phyloP scores from a whole-genome alignment of 305 asterid species.

The Fraxinus platypoda region DNA sequence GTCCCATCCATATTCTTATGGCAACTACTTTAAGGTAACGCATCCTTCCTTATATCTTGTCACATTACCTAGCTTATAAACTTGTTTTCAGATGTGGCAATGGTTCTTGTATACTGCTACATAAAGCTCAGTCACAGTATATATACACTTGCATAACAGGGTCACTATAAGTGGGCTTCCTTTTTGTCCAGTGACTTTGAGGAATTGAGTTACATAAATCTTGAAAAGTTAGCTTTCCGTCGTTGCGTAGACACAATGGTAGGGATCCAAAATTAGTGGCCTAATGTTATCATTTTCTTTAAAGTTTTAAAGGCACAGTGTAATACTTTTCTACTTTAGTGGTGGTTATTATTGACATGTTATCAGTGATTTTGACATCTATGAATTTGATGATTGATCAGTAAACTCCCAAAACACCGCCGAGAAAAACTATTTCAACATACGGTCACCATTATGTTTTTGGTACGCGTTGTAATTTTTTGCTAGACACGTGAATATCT shows the following conservation, averaged over 20 bases:
- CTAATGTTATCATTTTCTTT: background rate
- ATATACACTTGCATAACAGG: background rate
- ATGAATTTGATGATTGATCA: slow-evolving; percentile 28
- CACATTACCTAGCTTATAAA: background rate
- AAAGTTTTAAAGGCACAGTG: background rate
- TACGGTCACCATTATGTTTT: slow-evolving; percentile 36
- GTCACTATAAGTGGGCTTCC: background rate
- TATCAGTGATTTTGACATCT: slow-evolving; percentile 8
- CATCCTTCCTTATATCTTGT: background rate
- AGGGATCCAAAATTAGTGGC: background rate
- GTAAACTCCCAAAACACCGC: slow-evolving; percentile 45
- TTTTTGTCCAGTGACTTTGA: background rate
- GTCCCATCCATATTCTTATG: slow-evolving; percentile 45
- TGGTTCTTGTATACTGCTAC: background rate
- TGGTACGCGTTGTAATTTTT: slow-evolving; percentile 31
- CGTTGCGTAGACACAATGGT: background rate
- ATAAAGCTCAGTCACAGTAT: background rate
- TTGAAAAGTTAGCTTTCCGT: background rate
- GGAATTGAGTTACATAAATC: background rate
- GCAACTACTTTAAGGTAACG: slow-evolving; percentile 37
- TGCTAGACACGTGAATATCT: background rate
- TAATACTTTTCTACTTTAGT: background rate
- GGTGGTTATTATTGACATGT: background rate
- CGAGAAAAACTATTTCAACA: slow-evolving; percentile 42
- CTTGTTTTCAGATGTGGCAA: background rate